These are phyloP conservation scores for Gossypium stocksii DNA, from an alignment of 345 rosid genomes.

Conservation along the genomic window DNA sequence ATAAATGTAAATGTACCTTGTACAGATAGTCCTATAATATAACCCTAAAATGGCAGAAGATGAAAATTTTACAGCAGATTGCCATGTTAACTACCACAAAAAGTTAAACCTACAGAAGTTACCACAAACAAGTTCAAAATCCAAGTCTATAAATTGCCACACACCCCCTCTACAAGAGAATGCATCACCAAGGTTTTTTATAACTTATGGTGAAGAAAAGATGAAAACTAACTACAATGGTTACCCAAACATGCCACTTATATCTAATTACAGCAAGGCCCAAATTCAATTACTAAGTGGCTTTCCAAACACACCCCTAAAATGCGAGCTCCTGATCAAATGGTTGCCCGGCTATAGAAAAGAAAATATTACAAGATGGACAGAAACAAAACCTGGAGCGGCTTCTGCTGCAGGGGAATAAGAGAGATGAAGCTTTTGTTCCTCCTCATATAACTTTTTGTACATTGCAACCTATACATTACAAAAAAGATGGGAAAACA, in stretches of 20 bases:
- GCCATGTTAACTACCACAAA: background rate
- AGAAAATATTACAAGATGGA: background rate
- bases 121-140: background rate
- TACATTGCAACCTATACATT: slow-evolving; percentile 77
- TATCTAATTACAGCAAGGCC: too few relatives aligned
- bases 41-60: background rate
- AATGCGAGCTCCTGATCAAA: background rate
- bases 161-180: background rate
- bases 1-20: background rate
- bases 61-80: background rate
- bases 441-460: slow-evolving; percentile 87
- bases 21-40: background rate
- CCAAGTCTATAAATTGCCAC: background rate
- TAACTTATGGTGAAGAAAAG: background rate
- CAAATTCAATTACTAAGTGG: too few relatives aligned
- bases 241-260: too few relatives aligned
- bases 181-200: background rate
- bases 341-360: background rate
- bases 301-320: background rate
- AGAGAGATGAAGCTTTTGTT: slow-evolving; percentile 59
- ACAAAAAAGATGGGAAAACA: background rate
- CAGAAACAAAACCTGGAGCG: slow-evolving; percentile 50
- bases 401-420: slow-evolving; percentile 35
- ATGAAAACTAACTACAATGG: background rate
- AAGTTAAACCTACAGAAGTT: background rate